A percentile compares a stretch with the other conserved stretches of the same genome.
phyloP scores from a whole-genome alignment of 495 filamentous ascomycete species.

The Penicillium fimorum region DNA sequence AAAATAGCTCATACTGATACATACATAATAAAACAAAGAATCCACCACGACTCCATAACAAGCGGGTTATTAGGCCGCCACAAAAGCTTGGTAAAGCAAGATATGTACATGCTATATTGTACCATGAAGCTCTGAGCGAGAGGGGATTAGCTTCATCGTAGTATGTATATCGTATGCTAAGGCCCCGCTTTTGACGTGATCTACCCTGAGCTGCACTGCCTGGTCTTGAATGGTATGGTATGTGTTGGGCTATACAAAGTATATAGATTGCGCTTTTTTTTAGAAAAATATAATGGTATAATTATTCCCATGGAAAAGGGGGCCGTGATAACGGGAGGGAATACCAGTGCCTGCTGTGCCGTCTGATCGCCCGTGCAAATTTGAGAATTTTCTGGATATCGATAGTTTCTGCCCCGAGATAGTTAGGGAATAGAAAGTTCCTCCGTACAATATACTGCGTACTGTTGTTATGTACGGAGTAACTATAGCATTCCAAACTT shows the following conservation, averaged over 20 bases:
- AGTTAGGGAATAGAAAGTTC: neutral
- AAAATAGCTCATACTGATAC: neutral
- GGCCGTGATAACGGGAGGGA: neutral
- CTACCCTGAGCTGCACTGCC: neutral
- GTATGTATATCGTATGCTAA: neutral
- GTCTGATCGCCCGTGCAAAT: constrained; percentile 7
- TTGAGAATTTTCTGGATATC: neutral
- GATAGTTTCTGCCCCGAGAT: neutral
- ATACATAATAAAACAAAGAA: neutral
- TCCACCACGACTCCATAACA: neutral
- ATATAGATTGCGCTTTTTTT: neutral
- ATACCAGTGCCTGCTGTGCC: constrained; percentile 4
- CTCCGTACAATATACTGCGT: neutral
- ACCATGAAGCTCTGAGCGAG: neutral
- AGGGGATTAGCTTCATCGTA: neutral
- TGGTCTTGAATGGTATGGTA: neutral
- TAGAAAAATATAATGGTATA: neutral
- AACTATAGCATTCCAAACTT: no score
- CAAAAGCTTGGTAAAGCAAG: constrained; percentile 5
- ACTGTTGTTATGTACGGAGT: no score
- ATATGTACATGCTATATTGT: no score
- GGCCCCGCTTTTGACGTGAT: constrained; percentile 8
- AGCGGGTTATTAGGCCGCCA: neutral
- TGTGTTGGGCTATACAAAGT: neutral
- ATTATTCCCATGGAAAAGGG: neutral